These are phyloP conservation scores for Chlorella vulgaris DNA, from an alignment of 139 green algal genomes.

Conservation along the genomic window DNA sequence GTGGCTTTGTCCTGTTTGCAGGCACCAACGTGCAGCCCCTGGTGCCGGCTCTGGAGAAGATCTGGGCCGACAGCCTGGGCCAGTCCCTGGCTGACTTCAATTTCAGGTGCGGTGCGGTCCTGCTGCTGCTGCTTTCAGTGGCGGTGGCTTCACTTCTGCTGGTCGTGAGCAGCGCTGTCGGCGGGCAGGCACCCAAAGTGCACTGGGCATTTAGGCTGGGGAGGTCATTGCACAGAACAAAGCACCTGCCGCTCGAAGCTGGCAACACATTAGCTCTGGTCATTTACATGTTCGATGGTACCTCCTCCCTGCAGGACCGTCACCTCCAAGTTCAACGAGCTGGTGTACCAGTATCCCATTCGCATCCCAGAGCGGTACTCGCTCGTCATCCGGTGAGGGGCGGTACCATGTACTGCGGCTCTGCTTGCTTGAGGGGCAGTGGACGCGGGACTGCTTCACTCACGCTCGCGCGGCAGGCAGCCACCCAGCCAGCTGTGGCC, in stretches of 20 bases:
- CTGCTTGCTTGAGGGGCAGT: background rate
- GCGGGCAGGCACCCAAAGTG: too few species aligned
- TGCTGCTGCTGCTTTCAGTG: background rate
- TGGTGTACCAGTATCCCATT: slow-evolving; percentile 99
- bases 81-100: slow-evolving; percentile 93
- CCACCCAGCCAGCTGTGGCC: background rate
- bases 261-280: too few species aligned
- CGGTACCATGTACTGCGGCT: background rate
- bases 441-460: too few species aligned
- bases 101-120: slow-evolving; percentile 72
- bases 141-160: background rate
- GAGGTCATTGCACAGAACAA: too few species aligned
- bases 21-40: slow-evolving; percentile 95
- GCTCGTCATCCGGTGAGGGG: slow-evolving; percentile 89
- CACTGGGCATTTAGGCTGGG: too few species aligned
- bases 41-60: slow-evolving; percentile 94
- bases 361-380: slow-evolving; percentile 98
- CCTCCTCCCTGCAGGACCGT: slow-evolving; percentile 72
- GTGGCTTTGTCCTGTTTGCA: too few species aligned
- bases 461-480: too few species aligned
- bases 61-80: slow-evolving; percentile 92
- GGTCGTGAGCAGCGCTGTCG: too few species aligned
- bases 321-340: slow-evolving; percentile 98
- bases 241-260: too few species aligned
- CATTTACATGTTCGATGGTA: background rate